Evolutionary conservation across 2,329 filamentous ascomycete genomes (phyloP).

Genomic region (Lasiodiplodia hormozganensis): DNA sequence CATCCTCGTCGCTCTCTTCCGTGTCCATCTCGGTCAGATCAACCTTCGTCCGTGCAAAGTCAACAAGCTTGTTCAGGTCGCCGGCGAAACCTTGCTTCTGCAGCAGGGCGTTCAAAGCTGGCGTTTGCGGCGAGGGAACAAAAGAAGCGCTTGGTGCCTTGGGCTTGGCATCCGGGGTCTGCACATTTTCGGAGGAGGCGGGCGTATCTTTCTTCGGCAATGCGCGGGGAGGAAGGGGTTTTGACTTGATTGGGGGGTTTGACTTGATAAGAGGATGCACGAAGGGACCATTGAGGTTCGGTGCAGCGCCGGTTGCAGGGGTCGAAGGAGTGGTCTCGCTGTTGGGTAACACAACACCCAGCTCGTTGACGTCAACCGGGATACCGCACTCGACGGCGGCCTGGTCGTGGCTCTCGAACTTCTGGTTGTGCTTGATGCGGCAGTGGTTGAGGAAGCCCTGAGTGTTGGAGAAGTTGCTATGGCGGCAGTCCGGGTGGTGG

Average conservation of each 20-base stretch:
- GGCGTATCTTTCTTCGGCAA: slow-evolving; percentile 20
- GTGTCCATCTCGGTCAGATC: slow-evolving; percentile 45
- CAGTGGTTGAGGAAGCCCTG: slow-evolving; percentile 99
- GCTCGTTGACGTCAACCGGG: slow-evolving; percentile 74
- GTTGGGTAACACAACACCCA: slow-evolving; percentile 32
- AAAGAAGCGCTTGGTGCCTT: slow-evolving; percentile 36
- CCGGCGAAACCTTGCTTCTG: slow-evolving; percentile 52
- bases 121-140: slow-evolving; percentile 48
- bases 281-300: slow-evolving; percentile 37
- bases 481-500: slow-evolving; percentile 70
- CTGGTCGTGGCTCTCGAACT: slow-evolving; percentile 95
- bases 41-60: slow-evolving; percentile 44
- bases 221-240: slow-evolving; percentile 28
- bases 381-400: slow-evolving; percentile 88
- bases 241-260: slow-evolving; percentile 23
- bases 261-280: slow-evolving; percentile 43
- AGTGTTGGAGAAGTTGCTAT: slow-evolving; percentile 92
- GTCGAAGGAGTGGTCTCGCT: slow-evolving; percentile 35
- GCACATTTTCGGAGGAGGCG: slow-evolving; percentile 1
- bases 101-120: slow-evolving; percentile 50
- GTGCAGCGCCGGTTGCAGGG: slow-evolving; percentile 21
- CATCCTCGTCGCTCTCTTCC: slow-evolving; percentile 43
- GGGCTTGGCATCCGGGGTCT: slow-evolving; percentile 13
- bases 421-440: slow-evolving; percentile 89
- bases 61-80: slow-evolving; percentile 46